Base-by-base conservation (phyloP, 176 grass and related monocot genomes). In the Aechmea fasciata region DNA sequence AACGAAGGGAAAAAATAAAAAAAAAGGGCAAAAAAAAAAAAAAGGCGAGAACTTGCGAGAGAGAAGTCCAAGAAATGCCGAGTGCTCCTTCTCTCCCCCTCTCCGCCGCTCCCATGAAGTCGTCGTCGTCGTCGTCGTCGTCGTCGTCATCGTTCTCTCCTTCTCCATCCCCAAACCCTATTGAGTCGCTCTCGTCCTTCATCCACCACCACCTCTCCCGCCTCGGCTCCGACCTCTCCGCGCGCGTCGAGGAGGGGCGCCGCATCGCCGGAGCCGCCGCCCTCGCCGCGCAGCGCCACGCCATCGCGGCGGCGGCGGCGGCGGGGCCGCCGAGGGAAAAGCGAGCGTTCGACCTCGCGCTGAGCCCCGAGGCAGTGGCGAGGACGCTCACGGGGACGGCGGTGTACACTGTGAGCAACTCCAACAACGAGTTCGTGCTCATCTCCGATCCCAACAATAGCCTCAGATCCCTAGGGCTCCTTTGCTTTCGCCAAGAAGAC, bases 361-460 rank as follows among this genome's bases (percentile, higher is more conserved):
- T 97, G 23, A 81, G 71, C 15, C 72, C 86, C 14, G 84, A 84
- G 1, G 90, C 85, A 59, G 82, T 95, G n/a, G 90, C 87, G 14
- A 87, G 70, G 68, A 78, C 88, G 15, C 83, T 91, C 48, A 76
- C 83, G 5, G 94, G 89, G 3, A 99, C 84, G 12, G 80, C 67
- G 26, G 64, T 79, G 24, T 71, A 90, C 86, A 90, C 89, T 14
- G 86, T 92, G 73, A 90, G 89, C 73, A 93, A 90, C 75, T 87
- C 89, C 33, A 88, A 78, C 79, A 90, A 88, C 71, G 94, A 93
- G 82, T 99, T 99, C 73, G 89, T 97, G 61, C 94, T 92, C 51
- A 75, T 97, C 63, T 92, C 89, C 51, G 94, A 93, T 83, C 87
- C 94, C 7, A 84, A 66, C 75, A 85, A 88, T 67, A 80, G 82